Conservation (phyloP, 2,329 filamentous ascomycete species). For the Pseudogymnoascus sp. region DNA sequence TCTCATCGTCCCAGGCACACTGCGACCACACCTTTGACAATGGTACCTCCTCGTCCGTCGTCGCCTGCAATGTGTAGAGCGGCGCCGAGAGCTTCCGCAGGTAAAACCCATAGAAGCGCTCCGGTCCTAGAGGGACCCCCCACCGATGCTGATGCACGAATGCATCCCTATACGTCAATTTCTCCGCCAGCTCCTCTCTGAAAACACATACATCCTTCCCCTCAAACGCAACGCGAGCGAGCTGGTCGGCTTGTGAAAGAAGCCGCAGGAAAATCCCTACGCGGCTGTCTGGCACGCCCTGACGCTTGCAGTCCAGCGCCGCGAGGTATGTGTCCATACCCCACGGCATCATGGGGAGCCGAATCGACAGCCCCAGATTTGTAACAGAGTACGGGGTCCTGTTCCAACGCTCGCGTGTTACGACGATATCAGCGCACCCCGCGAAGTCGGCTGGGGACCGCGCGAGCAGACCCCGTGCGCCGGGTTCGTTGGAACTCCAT, state of each 20-base stretch:
- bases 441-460: slow-evolving; percentile 9
- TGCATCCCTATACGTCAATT: not conserved
- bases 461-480: slow-evolving; percentile 12
- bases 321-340: slow-evolving; percentile 19
- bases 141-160: not conserved
- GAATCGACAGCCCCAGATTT: slow-evolving; percentile 18
- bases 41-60: too few species aligned
- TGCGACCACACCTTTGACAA: too few species aligned
- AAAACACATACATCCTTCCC: not conserved
- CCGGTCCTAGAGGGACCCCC: not conserved
- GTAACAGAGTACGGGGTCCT: slow-evolving; percentile 15
- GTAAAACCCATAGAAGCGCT: not conserved
- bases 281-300: not conserved
- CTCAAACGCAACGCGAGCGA: not conserved
- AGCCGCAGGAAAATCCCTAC: slow-evolving; percentile 12
- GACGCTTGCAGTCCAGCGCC: slow-evolving; percentile 16
- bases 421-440: not conserved
- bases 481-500: slow-evolving; percentile 15
- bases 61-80: too few species aligned
- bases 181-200: not conserved
- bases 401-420: not conserved
- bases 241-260: slow-evolving; percentile 10
- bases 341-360: slow-evolving; percentile 16
- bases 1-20: slow-evolving; percentile 10
- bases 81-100: not conserved